Evolutionary conservation across 371 early-diverging fungal genomes (phyloP), one percentile per base, ranked within the genome.

Genomic region (Astathelohania contejeani): DNA sequence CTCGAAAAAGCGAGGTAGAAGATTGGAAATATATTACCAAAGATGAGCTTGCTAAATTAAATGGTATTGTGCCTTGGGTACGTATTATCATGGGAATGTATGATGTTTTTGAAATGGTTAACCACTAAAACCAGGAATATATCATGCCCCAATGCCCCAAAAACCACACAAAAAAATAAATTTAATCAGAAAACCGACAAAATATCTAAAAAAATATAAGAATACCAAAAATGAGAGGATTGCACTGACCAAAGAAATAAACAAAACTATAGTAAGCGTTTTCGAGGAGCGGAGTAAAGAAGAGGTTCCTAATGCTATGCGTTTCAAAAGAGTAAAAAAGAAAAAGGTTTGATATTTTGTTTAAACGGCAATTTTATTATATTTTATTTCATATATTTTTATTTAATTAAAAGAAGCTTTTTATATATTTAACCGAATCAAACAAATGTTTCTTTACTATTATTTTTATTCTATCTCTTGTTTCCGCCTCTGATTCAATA

Each of bases 141-240:
- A n/a, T n/a, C n/a, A n/a, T n/a, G n/a, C n/a, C n/a, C n/a, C n/a
- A 19, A 61, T 61, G 61, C 49, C 42, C 12, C 61, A 61, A 32
- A 53, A 54, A 19, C 61, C 61, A 18, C 16, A 49, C 3, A 61
- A 61, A 43, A 61, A 61, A 42, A 37, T 61, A n/a, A 54, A 49
- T 9, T 40, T 61, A 9, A 25, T 27, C 1, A 55, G 49, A 46
- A 61, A 55, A 19, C 54, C 53, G 3, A 61, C 61, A 12, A 61
- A 61, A 43, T 61, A 61, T 42, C 49, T 44, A 22, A 61, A 49
- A 54, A 49, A 28, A 54, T 50, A 42, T 4, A 46, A 42, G 10
- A 53, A 49, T 25, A 37, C 37, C 18, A 61, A 43, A 49, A 43
- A 19, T 6, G 49, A 43, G 27, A 32, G 24, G 20, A 46, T 42